Evolutionary conservation across 495 filamentous ascomycete species (phyloP), one percentile per base, ranked within the genome.

Genomic region (Podospora comata): DNA sequence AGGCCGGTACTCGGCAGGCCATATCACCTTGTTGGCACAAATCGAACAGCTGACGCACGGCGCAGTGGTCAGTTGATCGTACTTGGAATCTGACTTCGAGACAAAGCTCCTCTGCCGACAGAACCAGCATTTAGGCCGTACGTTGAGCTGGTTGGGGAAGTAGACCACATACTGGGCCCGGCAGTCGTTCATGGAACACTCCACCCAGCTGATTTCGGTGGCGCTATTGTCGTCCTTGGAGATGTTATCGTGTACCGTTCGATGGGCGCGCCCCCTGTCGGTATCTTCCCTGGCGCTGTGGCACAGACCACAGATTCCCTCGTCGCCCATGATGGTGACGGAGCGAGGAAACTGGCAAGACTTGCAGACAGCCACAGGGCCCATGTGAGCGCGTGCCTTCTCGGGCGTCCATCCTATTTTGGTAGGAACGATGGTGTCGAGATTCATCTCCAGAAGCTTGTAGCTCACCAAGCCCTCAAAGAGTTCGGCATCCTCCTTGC

Each of bases 81-180:
- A 64, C 9, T 62, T 4, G 57, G 67, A 65, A 62, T 70, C 20
- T n/a, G 27, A 19, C 5, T 32, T 3, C 16, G 65, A 34, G 19
- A 65, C n/a, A 15, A 4, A 13, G 15, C 34, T 5, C 19, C 70
- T 61, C 9, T 44, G 63, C 16, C 81, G 77, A 69, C 81, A 85
- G 70, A 80, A 83, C 68, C 80, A 71, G 67, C 82, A 83, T 67
- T 85, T 83, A 18, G 82, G 68, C 5, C 77, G 76, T 18, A 80
- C 78, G 11, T 75, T 75, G 48, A 83, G 71, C 16, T 66, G 67
- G 15, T 79, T 73, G 1, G 70, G 59, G 63, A 77, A 62, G 70
- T 83, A 85, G 26, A 83, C 77, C 7, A 83, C 75, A 68, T 83
- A 85, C 70, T 85, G 82, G 1, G 77, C 81, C 3, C 80, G 72